phyloP scores from a whole-genome alignment of 805 yeast genomes.

The Cyberlindnera galapagoensis region DNA sequence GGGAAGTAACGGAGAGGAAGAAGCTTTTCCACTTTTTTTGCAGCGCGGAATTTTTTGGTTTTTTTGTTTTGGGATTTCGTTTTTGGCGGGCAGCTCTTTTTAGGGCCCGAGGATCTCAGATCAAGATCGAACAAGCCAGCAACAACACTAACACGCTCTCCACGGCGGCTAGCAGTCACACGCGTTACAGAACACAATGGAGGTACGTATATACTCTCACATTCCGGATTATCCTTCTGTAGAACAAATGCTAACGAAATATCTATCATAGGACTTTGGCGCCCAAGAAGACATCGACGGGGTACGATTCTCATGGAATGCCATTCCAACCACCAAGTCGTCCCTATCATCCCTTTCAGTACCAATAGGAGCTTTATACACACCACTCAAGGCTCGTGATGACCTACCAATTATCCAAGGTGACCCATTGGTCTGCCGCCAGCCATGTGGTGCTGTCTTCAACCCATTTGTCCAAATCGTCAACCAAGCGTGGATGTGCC shows the following conservation, averaged over 20 bases:
- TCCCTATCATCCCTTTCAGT: constrained; percentile 46
- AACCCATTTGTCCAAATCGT: constrained; percentile 40
- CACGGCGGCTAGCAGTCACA: no score
- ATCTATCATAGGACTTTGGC: constrained; percentile 7
- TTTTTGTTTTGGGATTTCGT: no score
- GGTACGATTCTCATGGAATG: constrained; percentile 57
- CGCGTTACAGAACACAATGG: no score
- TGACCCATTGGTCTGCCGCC: constrained; percentile 43
- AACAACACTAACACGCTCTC: no score
- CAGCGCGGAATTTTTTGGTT: no score
- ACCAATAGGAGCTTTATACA: constrained; percentile 52
- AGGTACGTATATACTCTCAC: no score
- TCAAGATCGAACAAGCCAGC: no score
- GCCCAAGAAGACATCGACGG: constrained; percentile 37
- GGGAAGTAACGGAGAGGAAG: neutral
- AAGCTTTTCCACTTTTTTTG: no score
- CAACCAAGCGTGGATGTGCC: constrained; percentile 44
- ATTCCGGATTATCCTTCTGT: no score
- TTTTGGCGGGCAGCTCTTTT: no score
- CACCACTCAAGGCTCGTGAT: constrained; percentile 47
- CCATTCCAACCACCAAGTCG: constrained; percentile 46
- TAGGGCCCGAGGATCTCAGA: no score
- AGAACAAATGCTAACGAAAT: no score
- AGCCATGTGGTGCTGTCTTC: constrained; percentile 43
- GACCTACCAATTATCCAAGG: constrained; percentile 32